Conservation (phyloP, 1,284 basidiomycete genomes). For the Cutaneotrichosporon curvatum region DNA sequence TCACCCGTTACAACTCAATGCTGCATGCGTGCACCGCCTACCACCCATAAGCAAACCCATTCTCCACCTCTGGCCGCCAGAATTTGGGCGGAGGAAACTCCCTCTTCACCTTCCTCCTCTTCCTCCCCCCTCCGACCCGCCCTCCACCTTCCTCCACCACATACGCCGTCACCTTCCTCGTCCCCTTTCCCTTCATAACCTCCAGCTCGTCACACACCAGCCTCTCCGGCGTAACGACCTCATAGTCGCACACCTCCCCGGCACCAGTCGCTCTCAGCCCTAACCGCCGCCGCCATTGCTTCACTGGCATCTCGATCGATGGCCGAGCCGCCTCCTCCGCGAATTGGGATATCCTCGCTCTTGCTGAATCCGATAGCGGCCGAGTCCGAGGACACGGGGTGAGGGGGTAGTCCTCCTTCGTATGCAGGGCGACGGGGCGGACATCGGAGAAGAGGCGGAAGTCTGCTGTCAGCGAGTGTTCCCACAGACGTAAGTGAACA, state of each 20-base stretch:
- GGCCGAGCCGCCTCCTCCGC: conserved; percentile 6
- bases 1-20: no score
- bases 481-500: background rate
- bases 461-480: conserved; percentile 9
- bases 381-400: conserved; percentile 10
- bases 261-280: no score
- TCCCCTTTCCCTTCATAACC: no score
- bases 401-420: conserved; percentile 20
- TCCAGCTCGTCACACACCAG: no score
- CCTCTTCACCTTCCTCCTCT: background rate
- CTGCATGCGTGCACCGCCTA: no score
- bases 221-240: no score
- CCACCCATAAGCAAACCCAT: no score
- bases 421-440: conserved; percentile 13
- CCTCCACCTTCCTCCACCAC: background rate
- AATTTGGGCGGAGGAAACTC: background rate
- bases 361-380: background rate
- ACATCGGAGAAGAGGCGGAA: conserved; percentile 33
- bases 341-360: background rate
- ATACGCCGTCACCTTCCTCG: no score
- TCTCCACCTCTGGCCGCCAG: conserved; percentile 1
- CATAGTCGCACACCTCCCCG: no score
- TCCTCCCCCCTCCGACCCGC: background rate
- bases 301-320: background rate
- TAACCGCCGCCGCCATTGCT: no score